Conservation (phyloP, 2,329 filamentous ascomycete genomes). For the Aspergillus amoenus region DNA sequence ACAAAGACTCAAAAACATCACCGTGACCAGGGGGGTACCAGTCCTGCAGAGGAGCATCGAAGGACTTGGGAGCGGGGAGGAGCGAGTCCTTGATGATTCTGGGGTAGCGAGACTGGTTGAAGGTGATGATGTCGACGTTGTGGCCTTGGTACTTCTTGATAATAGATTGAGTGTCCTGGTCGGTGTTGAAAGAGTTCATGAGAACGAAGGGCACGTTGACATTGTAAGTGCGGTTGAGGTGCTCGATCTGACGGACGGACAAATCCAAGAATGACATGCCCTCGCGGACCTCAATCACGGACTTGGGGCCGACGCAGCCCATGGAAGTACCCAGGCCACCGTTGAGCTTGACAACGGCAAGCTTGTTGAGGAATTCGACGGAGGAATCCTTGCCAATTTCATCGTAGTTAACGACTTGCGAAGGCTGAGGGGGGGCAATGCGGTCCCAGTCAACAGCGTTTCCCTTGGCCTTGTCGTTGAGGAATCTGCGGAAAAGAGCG, state of each 20-base stretch:
- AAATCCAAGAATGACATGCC: conserved; percentile 99
- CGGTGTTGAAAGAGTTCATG: conserved; percentile 99
- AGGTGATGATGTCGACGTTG: conserved; percentile 98
- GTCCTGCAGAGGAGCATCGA: conserved; percentile 83
- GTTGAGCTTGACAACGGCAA: conserved; percentile 98
- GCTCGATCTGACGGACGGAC: conserved; percentile 97
- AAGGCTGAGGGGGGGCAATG: conserved; percentile 87
- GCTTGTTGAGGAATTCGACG: conserved; percentile 92
- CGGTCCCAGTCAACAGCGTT: conserved; percentile 95
- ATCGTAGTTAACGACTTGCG: conserved; percentile 94
- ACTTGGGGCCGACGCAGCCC: conserved; percentile 99
- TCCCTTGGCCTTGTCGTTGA: conserved; percentile 99
- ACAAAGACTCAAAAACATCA: conserved; percentile 99
- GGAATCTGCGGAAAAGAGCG: conserved; percentile 93
- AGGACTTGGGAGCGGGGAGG: conserved; percentile 88
- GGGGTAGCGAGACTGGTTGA: conserved; percentile 99
- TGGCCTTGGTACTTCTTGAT: conserved; percentile 99
- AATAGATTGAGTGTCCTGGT: conserved; percentile 95
- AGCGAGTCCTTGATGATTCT: conserved; percentile 98
- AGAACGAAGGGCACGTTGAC: conserved; percentile 97
- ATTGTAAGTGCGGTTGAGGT: conserved; percentile 95
- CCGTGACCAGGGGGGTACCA: conserved; percentile 99
- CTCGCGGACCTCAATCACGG: conserved; percentile 97
- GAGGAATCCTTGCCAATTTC: conserved; percentile 86
- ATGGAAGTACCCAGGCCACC: conserved; percentile 99